Percentiles rank a stretch among this genome's conserved stretches.
Conservation (phyloP, 75 land plant species). For the Sequoiadendron giganteum region DNA sequence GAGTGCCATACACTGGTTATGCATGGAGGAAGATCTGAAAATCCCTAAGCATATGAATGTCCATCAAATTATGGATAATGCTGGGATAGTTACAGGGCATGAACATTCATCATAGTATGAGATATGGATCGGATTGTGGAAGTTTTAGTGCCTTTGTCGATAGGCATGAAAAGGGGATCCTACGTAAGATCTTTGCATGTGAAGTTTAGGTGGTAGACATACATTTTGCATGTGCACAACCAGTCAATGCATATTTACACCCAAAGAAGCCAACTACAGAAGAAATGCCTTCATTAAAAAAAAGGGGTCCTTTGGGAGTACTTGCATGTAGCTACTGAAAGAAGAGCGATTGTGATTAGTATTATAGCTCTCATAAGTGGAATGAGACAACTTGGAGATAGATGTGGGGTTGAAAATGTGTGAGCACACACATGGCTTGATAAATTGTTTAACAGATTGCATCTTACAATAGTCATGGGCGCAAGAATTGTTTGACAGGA, state of each 20-base stretch:
- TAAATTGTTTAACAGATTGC: too few relatives aligned
- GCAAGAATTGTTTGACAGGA: too few relatives aligned
- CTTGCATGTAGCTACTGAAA: conserved; percentile 64
- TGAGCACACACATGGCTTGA: too few relatives aligned
- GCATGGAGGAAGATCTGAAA: too few relatives aligned
- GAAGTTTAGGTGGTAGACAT: conserved; percentile 77
- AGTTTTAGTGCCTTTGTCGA: too few relatives aligned
- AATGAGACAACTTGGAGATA: conserved; percentile 74
- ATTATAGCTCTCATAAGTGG: conserved; percentile 76
- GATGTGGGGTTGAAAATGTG: conserved; percentile 76
- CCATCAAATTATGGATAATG: too few relatives aligned
- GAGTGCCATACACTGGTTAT: too few relatives aligned
- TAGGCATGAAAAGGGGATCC: conserved; percentile 87
- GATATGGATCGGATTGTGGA: too few relatives aligned
- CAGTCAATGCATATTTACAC: conserved; percentile 74
- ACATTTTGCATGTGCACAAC: conserved; percentile 66
- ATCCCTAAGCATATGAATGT: too few relatives aligned
- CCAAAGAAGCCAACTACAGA: conserved; percentile 69
- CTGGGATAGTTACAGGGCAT: too few relatives aligned
- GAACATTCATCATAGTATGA: too few relatives aligned
- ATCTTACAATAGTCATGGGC: too few relatives aligned
- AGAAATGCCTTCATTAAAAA: conserved; percentile 36
- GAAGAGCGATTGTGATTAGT: conserved; percentile 65
- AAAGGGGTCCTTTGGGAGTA: conserved; percentile 68
- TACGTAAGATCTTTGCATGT: conserved; percentile 61